Evolutionary conservation across 345 rosid species (phyloP).

Genomic region (Boechera stricta): DNA sequence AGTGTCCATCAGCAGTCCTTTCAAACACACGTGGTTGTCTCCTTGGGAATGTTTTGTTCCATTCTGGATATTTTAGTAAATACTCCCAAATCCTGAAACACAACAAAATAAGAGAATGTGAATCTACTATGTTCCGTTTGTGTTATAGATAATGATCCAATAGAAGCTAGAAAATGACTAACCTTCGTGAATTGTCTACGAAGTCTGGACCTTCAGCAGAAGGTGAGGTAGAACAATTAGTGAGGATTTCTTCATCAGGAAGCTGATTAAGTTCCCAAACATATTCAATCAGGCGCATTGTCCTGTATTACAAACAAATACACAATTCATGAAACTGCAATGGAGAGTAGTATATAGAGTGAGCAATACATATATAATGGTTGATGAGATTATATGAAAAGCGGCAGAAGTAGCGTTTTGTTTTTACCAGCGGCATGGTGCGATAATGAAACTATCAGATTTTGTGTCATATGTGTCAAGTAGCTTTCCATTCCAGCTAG

Average conservation of each 20-base stretch:
- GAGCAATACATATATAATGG: neutral
- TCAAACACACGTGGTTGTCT: conserved; percentile 67
- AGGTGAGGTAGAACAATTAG: conserved; percentile 77
- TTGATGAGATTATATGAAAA: neutral
- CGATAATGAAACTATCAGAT: conserved; percentile 69
- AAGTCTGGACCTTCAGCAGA: conserved; percentile 86
- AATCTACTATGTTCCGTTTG: neutral
- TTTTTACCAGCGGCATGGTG: conserved; percentile 77
- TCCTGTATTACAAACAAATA: conserved; percentile 55
- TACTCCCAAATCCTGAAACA: conserved; percentile 67
- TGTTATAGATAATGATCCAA: conserved; percentile 3
- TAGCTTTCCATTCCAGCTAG: conserved; percentile 68
- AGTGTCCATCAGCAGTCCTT: conserved; percentile 61
- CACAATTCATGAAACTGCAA: neutral
- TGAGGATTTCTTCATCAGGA: conserved; percentile 69
- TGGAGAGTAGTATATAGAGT: neutral
- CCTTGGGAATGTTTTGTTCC: conserved; percentile 65
- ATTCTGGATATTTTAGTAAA: conserved; percentile 61
- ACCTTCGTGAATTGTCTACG: conserved; percentile 70
- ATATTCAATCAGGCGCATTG: conserved; percentile 28
- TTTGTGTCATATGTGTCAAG: conserved; percentile 81
- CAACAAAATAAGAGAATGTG: neutral
- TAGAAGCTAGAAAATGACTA: conserved; percentile 7
- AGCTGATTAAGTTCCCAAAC: conserved; percentile 50
- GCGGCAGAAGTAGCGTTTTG: neutral